These are phyloP conservation scores for Ilex asprella DNA, from an alignment of 257 asterid species.

Conservation along the genomic window DNA sequence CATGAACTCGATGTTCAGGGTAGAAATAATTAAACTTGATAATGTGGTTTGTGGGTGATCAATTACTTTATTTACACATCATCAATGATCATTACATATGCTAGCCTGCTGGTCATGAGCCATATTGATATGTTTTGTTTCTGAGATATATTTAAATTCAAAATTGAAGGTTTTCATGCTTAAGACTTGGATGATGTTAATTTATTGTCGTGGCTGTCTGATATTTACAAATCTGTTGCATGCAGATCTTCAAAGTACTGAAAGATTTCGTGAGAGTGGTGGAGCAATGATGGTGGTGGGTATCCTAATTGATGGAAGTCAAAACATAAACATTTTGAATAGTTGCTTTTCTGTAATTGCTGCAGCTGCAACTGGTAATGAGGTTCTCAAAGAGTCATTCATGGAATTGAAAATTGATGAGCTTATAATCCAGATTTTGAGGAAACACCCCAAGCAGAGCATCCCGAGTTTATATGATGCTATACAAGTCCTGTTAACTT, in stretches of 20 bases:
- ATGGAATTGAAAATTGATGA: slow-evolving; percentile 81
- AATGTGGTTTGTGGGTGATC: not conserved
- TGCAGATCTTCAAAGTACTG: slow-evolving; percentile 83
- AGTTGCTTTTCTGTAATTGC: slow-evolving; percentile 71
- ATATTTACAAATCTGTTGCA: slow-evolving; percentile 4
- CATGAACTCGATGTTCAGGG: no score
- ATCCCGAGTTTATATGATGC: slow-evolving; percentile 72
- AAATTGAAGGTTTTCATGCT: not conserved
- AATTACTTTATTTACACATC: not conserved
- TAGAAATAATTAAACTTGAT: no score
- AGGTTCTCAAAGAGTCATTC: slow-evolving; percentile 78
- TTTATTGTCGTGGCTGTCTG: not conserved
- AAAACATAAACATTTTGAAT: slow-evolving; percentile 49
- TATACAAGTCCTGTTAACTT: slow-evolving; percentile 60
- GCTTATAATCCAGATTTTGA: slow-evolving; percentile 51
- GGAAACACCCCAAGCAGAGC: slow-evolving; percentile 43
- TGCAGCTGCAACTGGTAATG: slow-evolving; percentile 90
- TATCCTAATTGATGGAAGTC: slow-evolving; percentile 41
- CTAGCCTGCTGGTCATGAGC: not conserved
- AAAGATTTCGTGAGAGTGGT: slow-evolving; percentile 52
- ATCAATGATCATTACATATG: not conserved
- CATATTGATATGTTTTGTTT: not conserved
- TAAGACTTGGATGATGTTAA: not conserved
- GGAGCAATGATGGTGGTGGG: slow-evolving; percentile 61
- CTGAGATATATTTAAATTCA: not conserved